These are phyloP conservation scores for Physaria fendleri DNA, from an alignment of 345 rosid genomes.

Conservation along the genomic window DNA sequence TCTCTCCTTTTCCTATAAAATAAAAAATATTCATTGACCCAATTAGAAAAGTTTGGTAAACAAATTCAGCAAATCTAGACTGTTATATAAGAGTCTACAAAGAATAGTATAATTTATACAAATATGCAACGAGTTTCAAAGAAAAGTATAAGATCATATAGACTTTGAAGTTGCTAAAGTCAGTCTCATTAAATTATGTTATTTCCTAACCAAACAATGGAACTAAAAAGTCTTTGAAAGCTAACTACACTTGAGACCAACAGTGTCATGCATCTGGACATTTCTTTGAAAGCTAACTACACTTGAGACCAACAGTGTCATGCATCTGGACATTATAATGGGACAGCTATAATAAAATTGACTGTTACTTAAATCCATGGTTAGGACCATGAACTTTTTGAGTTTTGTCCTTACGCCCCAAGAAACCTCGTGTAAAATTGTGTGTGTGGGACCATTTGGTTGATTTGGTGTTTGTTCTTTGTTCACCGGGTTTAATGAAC, in stretches of 20 bases:
- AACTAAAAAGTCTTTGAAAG: constrained; percentile 14
- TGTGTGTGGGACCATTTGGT: constrained; percentile 20
- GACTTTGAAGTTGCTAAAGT: constrained; percentile 6
- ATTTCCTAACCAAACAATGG: constrained; percentile 18
- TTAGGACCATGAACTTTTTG: constrained; percentile 12
- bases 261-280: background rate
- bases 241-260: constrained; percentile 10
- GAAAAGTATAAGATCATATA: background rate
- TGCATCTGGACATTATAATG: constrained; percentile 16
- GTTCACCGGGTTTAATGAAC: constrained; percentile 1
- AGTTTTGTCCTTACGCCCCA: constrained; percentile 16
- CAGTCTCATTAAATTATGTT: constrained; percentile 11
- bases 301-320: background rate
- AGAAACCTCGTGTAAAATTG: constrained; percentile 24
- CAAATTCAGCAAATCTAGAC: background rate
- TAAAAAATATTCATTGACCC: background rate
- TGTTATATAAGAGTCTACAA: background rate
- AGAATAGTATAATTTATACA: background rate
- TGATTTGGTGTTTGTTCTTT: background rate
- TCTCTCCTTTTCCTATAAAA: constrained; percentile 57
- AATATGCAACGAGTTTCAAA: background rate
- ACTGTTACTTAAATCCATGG: constrained; percentile 12
- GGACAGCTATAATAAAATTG: constrained; percentile 6
- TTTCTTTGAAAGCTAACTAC: constrained; percentile 9
- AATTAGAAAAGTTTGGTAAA: constrained; percentile 1